Percentiles rank a stretch among this genome's conserved stretches.
Evolutionary conservation across 495 filamentous ascomycete species (phyloP).

Genomic region (Penicillium dipodomyicola): DNA sequence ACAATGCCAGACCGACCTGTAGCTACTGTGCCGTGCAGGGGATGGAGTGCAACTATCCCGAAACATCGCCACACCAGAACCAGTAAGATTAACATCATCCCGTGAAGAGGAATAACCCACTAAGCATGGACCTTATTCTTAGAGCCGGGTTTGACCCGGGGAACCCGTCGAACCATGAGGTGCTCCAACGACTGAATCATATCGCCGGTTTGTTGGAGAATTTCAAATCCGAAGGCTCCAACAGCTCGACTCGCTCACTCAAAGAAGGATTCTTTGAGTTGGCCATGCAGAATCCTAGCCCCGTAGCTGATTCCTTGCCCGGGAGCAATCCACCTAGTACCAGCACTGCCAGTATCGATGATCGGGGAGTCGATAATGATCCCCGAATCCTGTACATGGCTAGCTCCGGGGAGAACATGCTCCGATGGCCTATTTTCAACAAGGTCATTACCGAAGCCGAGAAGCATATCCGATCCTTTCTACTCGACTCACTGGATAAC

Average conservation of each 20-base stretch:
- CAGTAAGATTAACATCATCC: slow-evolving; percentile 21
- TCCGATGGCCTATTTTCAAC: slow-evolving; percentile 29
- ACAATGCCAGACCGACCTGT: slow-evolving; percentile 30
- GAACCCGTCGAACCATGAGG: slow-evolving; percentile 22
- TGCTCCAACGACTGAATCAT: slow-evolving; percentile 24
- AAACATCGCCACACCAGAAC: slow-evolving; percentile 22
- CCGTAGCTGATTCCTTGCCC: slow-evolving; percentile 13
- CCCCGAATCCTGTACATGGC: slow-evolving; percentile 24
- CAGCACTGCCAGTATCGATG: slow-evolving; percentile 15
- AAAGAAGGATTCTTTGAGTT: slow-evolving; percentile 21
- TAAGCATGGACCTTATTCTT: slow-evolving; percentile 7
- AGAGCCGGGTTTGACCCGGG: slow-evolving; percentile 20
- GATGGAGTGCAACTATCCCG: slow-evolving; percentile 29
- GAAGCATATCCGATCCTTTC: slow-evolving; percentile 25
- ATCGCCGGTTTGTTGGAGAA: slow-evolving; percentile 28
- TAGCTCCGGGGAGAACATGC: slow-evolving; percentile 29
- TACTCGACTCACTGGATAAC: slow-evolving; percentile 27
- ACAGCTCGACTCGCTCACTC: slow-evolving; percentile 18
- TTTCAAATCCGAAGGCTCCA: slow-evolving; percentile 23
- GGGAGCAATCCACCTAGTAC: slow-evolving; percentile 14
- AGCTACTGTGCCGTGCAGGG: slow-evolving; percentile 29
- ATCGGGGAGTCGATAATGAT: slow-evolving; percentile 23
- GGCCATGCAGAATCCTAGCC: slow-evolving; percentile 18
- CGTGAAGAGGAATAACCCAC: neutral
- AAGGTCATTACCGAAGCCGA: slow-evolving; percentile 25